Base-by-base conservation (phyloP, 768 basidiomycete species). In the Lactarius deliciosus region DNA sequence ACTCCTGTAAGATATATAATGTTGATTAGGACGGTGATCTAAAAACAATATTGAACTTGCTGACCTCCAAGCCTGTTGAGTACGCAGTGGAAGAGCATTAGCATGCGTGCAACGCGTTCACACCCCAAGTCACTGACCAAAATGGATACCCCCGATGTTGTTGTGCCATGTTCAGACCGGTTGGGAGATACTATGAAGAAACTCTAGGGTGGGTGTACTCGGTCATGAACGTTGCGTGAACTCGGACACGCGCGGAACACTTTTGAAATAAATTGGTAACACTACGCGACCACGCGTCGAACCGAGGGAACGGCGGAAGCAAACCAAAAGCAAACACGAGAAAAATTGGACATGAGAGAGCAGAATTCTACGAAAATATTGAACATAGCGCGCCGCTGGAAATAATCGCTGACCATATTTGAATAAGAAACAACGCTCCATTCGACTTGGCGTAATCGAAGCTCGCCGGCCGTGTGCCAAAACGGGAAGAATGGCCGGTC, bases 61-160 rank as follows among this genome's bases (percentile, higher is more conserved):
- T 68, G 41, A 77, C 77, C 77, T 75, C 77, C 77, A 22, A 78
- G 74, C 74, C 77, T 77, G 61, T 34, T 30, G 15, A 61, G 47
- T 5, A 56, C 16, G 50, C 28, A 13, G 41, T 40, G 47, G 5
- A 32, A 16, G 20, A 5, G 40, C 18, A 7, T 34, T 53, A 63
- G 61, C 20, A 11, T 40, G 25, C 15, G 22, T n/a, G 38, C 38
- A 25, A 41, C 38, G 32, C 30, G 38, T 55, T 32, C 20, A 43
- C 13, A 22, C 7, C 50, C 13, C 54, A 32, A 43, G 11, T 30
- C 5, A 63, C 76, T 72, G 25, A 70, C 69, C 69, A 70, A 53
- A 63, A 70, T 9, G 68, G 64, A 68, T 70, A 65, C 25, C 66
- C 64, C 28, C 64, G 64, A 22, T 59, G 60, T 15, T 65, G 58